Conservation (phyloP, 2,329 filamentous ascomycete genomes). For the Aspergillus calidoustus region DNA sequence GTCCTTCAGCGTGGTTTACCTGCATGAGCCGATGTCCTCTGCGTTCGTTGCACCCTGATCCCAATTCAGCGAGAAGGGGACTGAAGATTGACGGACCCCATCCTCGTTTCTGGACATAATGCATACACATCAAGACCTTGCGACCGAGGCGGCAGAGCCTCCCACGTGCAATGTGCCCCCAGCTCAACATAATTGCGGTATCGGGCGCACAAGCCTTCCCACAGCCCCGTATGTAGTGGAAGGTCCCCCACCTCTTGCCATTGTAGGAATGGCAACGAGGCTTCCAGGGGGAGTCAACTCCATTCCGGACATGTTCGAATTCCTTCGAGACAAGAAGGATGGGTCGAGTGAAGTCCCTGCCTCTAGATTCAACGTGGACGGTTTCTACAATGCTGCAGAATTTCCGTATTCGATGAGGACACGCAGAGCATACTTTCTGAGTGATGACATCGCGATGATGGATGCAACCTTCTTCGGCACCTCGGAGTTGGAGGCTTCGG, state of each 20-base stretch:
- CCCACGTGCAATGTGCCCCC: not conserved
- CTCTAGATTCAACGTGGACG: constrained; percentile 29
- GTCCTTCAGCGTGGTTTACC: no score
- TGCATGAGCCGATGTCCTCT: no score
- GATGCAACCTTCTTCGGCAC: constrained; percentile 34
- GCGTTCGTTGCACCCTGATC: no score
- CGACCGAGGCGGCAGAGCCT: not conserved
- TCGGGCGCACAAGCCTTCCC: no score
- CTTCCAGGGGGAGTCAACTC: constrained; percentile 21
- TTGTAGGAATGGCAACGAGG: constrained; percentile 25
- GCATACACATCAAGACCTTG: not conserved
- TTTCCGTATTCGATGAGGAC: constrained; percentile 9
- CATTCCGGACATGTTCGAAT: constrained; percentile 5
- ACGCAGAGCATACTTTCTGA: constrained; percentile 29
- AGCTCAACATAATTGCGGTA: not conserved
- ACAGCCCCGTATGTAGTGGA: no score
- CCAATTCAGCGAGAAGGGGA: no score
- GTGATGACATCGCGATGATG: constrained; percentile 28
- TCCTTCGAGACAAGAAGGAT: constrained; percentile 22
- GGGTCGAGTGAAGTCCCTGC: constrained; percentile 24
- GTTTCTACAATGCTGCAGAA: constrained; percentile 21
- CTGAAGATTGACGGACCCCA: not conserved
- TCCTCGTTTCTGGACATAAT: not conserved
- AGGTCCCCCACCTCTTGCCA: constrained; percentile 6
- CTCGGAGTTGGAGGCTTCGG: constrained; percentile 20